A percentile compares a stretch with the other conserved stretches of the same genome.
Evolutionary conservation across 257 asterid genomes (phyloP).

Genomic region (Ehretia macrophylla): DNA sequence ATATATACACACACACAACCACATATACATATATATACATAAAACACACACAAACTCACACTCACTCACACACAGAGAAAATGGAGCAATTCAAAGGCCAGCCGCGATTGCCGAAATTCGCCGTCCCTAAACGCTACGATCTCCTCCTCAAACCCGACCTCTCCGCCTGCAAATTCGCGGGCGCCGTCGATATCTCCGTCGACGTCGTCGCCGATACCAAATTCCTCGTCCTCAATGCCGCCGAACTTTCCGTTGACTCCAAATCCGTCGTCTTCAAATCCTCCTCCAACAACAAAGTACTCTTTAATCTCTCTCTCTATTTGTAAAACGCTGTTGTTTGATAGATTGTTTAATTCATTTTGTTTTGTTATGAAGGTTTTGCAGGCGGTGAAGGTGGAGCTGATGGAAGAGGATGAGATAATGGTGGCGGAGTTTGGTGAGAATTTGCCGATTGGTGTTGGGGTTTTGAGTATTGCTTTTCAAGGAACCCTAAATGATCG

Average conservation of each 20-base stretch:
- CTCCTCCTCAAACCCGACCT: slow-evolving; percentile 80
- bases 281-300: slow-evolving; percentile 31
- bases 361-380: not conserved
- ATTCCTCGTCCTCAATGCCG: slow-evolving; percentile 79
- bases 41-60: not conserved
- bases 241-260: slow-evolving; percentile 62
- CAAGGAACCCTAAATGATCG: slow-evolving; percentile 37
- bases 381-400: slow-evolving; percentile 1
- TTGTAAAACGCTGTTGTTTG: slow-evolving; percentile 2
- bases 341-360: not conserved
- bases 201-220: slow-evolving; percentile 64
- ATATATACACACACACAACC: too few relatives aligned
- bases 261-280: slow-evolving; percentile 53
- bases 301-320: not conserved
- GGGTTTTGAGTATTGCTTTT: slow-evolving; percentile 26
- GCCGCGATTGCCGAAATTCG: slow-evolving; percentile 87
- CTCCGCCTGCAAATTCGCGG: slow-evolving; percentile 72
- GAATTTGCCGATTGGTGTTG: slow-evolving; percentile 22
- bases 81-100: slow-evolving; percentile 62
- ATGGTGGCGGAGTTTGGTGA: slow-evolving; percentile 31
- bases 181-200: slow-evolving; percentile 61
- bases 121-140: slow-evolving; percentile 74
- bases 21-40: too few relatives aligned
- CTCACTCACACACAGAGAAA: not conserved
- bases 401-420: slow-evolving; percentile 31